Conservation (phyloP, 139 green algal genomes). For the Pleodorina starrii region DNA sequence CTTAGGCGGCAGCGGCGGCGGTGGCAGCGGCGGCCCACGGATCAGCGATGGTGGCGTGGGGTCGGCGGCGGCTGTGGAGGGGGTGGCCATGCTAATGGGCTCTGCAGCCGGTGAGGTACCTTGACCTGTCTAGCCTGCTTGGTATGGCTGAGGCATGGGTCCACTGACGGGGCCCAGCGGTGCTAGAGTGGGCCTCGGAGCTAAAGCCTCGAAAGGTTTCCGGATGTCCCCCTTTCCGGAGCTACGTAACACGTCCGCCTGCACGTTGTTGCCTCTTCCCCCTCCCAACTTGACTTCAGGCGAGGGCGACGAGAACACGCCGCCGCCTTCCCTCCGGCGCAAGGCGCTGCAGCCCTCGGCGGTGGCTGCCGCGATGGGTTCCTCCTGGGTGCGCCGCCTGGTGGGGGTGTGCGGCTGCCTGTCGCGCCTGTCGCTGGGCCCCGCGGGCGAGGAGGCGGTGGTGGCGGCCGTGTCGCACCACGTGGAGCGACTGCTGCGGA, state of each 20-base stretch:
- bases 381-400: conserved; percentile 33
- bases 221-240: too few species aligned
- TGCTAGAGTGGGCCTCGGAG: too few species aligned
- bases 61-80: conserved; percentile 29
- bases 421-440: conserved; percentile 53
- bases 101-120: not conserved
- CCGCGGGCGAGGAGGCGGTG: conserved; percentile 69
- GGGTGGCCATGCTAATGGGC: conserved; percentile 33
- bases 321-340: not conserved
- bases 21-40: not conserved
- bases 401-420: conserved; percentile 35
- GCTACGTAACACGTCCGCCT: too few species aligned
- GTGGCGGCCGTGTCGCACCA: conserved; percentile 65
- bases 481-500: conserved; percentile 44
- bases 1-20: not conserved
- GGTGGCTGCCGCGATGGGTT: conserved; percentile 15
- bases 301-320: not conserved
- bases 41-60: conserved; percentile 27
- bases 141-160: not conserved
- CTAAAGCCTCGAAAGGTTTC: too few species aligned
- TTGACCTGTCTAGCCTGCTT: too few species aligned
- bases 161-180: not conserved
- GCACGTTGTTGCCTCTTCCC: too few species aligned
- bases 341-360: not conserved
- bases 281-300: too few species aligned